Conservation (phyloP, 768 basidiomycete genomes). For the Coprinopsis cinerea region DNA sequence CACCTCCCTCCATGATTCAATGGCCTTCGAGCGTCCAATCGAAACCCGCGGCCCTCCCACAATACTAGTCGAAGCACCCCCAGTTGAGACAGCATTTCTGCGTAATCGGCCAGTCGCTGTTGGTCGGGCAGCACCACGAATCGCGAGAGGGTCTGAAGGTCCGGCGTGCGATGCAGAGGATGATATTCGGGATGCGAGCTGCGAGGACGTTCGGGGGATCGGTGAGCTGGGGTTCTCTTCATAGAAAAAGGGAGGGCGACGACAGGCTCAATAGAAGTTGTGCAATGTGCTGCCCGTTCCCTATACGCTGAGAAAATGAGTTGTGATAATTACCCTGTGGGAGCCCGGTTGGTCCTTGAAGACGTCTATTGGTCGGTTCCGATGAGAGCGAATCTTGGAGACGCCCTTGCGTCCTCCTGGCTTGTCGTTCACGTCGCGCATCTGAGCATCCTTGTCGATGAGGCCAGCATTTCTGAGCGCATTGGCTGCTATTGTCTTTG, state of each 20-base stretch:
- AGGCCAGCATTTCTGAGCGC: slow-evolving; percentile 69
- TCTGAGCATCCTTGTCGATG: slow-evolving; percentile 68
- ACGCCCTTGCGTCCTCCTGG: slow-evolving; percentile 69
- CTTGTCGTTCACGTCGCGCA: slow-evolving; percentile 65
- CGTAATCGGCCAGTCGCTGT: slow-evolving; percentile 49
- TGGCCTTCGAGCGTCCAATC: slow-evolving; percentile 26
- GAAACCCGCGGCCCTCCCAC: slow-evolving; percentile 18
- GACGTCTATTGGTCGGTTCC: slow-evolving; percentile 53
- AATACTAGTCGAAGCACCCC: slow-evolving; percentile 10
- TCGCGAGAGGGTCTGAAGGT: slow-evolving; percentile 51
- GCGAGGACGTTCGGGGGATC: slow-evolving; percentile 28
- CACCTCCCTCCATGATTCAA: slow-evolving; percentile 74
- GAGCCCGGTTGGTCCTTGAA: slow-evolving; percentile 46
- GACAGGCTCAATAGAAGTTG: slow-evolving; percentile 27
- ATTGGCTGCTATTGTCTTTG: slow-evolving; percentile 51
- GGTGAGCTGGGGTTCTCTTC: slow-evolving; percentile 31
- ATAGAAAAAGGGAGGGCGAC: slow-evolving; percentile 33
- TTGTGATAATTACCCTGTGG: slow-evolving; percentile 58
- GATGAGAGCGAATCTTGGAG: slow-evolving; percentile 56
- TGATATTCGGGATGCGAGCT: slow-evolving; percentile 25
- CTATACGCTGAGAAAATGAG: slow-evolving; percentile 25
- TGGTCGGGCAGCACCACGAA: slow-evolving; percentile 58
- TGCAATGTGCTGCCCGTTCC: slow-evolving; percentile 24
- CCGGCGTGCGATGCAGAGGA: slow-evolving; percentile 28
- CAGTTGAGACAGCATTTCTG: slow-evolving; percentile 45